Evolutionary conservation across 345 rosid species (phyloP), one percentile per base, ranked within the genome.

Genomic region (Camelina sativa): DNA sequence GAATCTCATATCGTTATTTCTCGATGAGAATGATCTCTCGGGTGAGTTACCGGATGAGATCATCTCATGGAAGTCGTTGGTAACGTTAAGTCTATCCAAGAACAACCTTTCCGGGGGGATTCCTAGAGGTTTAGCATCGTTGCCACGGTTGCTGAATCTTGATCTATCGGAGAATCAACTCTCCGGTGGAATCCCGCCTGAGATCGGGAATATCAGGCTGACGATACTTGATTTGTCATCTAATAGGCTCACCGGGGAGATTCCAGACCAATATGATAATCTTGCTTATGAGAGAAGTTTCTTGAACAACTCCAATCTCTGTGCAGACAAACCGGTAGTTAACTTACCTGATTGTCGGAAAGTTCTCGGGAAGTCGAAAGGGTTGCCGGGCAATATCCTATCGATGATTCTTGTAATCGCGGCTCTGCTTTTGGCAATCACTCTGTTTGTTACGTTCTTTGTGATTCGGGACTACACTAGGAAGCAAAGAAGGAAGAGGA

Each of bases 121-220:
- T 62, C 97, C 96, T 28, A 79, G 53, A 2, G 89, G 75, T 3
- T 12, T 91, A 12, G 97, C 91, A 12, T 86, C 81, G 11, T 81
- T 93, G 64, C 91, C 90, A 2, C 72, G 64, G 23, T 73, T 89
- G 64, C 35, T 73, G 3, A 51, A 77, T 64, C 80, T 93, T 43
- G 97, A 93, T 72, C 71, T 94, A 62, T 91, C 98, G 8, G 81
- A 76, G 8, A 94, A 94, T 71, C 82, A 84, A 65, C 69, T 94
- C 25, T 84, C 91, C 20, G 95, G 98, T 8, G 52, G 57, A 79
- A 91, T 91, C 50, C 93, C 97, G 6, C 80, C 79, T 11, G 85
- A 84, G 76, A 35, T 91, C 6, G 90, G 91, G 50, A 76, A 69
- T 4, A 1, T 91, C 73, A 78, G 13, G 84, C 81, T 87, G 20